phyloP scores from a whole-genome alignment of 2,329 filamentous ascomycete genomes.

The Cladosporium velox region DNA sequence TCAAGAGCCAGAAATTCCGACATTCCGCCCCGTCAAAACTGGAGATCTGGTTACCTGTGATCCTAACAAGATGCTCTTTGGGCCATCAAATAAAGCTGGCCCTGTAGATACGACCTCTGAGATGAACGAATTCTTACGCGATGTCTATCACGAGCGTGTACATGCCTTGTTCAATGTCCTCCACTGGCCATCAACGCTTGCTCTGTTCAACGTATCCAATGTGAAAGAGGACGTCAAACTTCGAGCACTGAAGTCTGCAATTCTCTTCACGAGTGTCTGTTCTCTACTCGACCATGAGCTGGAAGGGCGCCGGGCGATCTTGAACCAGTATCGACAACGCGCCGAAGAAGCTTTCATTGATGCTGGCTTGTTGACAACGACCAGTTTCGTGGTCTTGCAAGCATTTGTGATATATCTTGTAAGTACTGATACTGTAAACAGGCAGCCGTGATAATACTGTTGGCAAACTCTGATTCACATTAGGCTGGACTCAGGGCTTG shows the following conservation, averaged over 20 bases:
- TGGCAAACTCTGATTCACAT: not conserved
- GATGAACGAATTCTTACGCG: not conserved
- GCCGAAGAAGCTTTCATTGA: not conserved
- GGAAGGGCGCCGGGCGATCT: not conserved
- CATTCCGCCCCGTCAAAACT: not conserved
- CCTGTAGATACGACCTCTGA: not conserved
- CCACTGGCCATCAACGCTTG: not conserved
- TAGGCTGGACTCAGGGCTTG: not conserved
- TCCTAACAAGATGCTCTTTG: not conserved
- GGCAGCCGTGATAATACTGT: not conserved
- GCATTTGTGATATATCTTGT: conserved; percentile 8
- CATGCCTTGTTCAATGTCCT: conserved; percentile 5
- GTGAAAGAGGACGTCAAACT: not conserved
- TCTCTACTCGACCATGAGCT: not conserved
- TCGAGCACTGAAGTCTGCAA: not conserved
- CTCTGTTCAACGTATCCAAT: not conserved
- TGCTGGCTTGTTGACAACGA: not conserved
- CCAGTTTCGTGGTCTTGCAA: not conserved
- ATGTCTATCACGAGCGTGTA: conserved; percentile 3
- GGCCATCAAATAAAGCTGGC: not conserved
- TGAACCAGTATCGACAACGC: not conserved
- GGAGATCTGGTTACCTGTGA: not conserved
- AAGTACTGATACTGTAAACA: not conserved
- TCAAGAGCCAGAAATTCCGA: not conserved
- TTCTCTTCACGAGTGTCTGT: not conserved